Conservation (phyloP, 352 stramenopile species). For the Pythium dissotocum region DNA sequence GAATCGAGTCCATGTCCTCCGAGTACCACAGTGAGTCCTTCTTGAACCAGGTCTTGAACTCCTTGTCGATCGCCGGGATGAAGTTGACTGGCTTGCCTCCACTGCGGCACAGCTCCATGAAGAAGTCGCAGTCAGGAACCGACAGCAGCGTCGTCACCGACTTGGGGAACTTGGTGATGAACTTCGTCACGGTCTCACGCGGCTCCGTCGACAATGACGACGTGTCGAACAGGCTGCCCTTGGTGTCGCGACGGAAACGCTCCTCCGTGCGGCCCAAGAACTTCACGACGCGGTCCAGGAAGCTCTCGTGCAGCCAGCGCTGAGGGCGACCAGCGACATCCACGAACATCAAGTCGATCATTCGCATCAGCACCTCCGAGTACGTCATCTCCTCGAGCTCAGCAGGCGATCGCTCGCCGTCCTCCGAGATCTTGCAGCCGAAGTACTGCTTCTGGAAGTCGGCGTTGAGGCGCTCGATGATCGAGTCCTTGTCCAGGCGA, state of each 20-base stretch:
- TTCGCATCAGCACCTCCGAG: constrained; percentile 63
- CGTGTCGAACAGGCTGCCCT: constrained; percentile 41
- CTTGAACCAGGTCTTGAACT: constrained; percentile 88
- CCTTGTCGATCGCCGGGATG: constrained; percentile 76
- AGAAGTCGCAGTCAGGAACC: constrained; percentile 78
- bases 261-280: constrained; percentile 75
- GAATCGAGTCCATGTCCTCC: constrained; percentile 84
- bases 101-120: constrained; percentile 77
- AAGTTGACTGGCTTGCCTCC: constrained; percentile 89
- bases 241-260: constrained; percentile 50
- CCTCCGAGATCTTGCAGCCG: constrained; percentile 52
- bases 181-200: constrained; percentile 39
- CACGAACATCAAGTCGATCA: constrained; percentile 84
- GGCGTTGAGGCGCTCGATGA: constrained; percentile 78
- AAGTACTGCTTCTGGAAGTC: constrained; percentile 92
- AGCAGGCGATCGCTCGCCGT: constrained; percentile 36
- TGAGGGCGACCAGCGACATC: constrained; percentile 45
- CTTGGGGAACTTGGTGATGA: constrained; percentile 59
- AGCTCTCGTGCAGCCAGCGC: constrained; percentile 80
- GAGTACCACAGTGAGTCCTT: constrained; percentile 92
- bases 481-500: constrained; percentile 68
- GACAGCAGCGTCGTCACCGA: constrained; percentile 58
- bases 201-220: constrained; percentile 46
- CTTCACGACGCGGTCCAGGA: constrained; percentile 61
- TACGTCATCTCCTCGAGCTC: constrained; percentile 90